A percentile compares a stretch with the other conserved stretches of the same genome.
Evolutionary conservation across 306 rosid genomes (phyloP).

Genomic region (Chamaecrista fasciculata): DNA sequence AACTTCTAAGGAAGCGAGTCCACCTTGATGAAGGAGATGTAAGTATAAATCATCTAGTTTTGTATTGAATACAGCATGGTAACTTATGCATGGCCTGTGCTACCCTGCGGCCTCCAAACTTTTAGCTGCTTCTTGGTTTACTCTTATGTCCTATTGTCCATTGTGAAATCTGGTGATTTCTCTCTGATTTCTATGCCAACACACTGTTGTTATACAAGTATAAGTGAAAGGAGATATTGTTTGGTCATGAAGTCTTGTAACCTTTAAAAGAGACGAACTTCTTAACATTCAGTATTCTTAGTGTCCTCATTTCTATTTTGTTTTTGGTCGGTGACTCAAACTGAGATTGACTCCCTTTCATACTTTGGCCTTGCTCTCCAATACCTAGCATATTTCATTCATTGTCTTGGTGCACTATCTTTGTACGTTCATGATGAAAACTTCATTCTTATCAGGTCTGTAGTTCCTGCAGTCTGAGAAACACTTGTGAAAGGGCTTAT

Average conservation of each 20-base stretch:
- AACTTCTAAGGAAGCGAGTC: slow-evolving; percentile 74
- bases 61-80: not conserved
- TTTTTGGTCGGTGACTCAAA: slow-evolving; percentile 3
- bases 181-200: not conserved
- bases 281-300: not conserved
- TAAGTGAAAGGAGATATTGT: slow-evolving; percentile 3
- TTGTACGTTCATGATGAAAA: slow-evolving; percentile 29
- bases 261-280: not conserved
- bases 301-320: not conserved
- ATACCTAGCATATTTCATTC: not conserved
- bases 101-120: not conserved
- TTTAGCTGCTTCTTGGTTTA: slow-evolving; percentile 7
- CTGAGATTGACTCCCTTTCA: not conserved
- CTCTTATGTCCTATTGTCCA: not conserved
- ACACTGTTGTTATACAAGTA: not conserved
- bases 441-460: slow-evolving; percentile 74
- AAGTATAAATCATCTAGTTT: slow-evolving; percentile 34
- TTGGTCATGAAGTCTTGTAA: slow-evolving; percentile 19
- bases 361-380: slow-evolving; percentile 9
- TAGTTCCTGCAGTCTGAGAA: slow-evolving; percentile 98
- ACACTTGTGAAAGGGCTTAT: slow-evolving; percentile 79
- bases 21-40: slow-evolving; percentile 99
- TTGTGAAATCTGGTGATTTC: slow-evolving; percentile 3
- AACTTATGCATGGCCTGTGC: not conserved
- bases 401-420: not conserved